phyloP scores from a whole-genome alignment of 78 protist genomes.

The Dictyostelium discoideum region DNA sequence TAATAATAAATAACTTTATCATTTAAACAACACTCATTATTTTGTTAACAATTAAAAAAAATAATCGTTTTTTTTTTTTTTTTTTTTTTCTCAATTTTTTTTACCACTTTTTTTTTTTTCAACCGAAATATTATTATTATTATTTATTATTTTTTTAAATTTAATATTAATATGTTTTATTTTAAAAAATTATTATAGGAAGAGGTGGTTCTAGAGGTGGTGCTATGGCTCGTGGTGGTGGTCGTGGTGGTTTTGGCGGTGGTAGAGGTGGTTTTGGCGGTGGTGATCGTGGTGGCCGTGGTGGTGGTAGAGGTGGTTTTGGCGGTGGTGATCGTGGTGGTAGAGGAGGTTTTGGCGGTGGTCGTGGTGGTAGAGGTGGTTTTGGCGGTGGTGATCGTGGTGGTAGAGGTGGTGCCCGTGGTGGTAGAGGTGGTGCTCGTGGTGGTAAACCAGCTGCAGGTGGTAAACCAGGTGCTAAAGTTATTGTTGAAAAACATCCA shows the following conservation, averaged over 20 bases:
- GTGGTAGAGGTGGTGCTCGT: constrained; percentile 49
- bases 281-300: not conserved
- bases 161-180: not conserved
- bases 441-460: constrained; percentile 84
- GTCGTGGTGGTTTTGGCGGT: constrained; percentile 63
- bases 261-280: constrained; percentile 77
- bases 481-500: constrained; percentile 94
- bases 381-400: constrained; percentile 79
- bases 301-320: constrained; percentile 57
- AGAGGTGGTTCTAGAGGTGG: constrained; percentile 77
- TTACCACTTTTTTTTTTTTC: not conserved
- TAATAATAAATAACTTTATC: not conserved
- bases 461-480: constrained; percentile 92
- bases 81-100: too few relatives aligned
- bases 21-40: not conserved
- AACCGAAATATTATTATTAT: too few relatives aligned
- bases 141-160: too few relatives aligned
- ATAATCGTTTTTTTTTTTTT: too few relatives aligned
- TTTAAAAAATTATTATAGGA: not conserved
- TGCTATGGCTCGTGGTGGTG: constrained; percentile 71
- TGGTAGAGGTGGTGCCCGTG: constrained; percentile 70
- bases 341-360: constrained; percentile 73
- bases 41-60: too few relatives aligned
- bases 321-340: constrained; percentile 75
- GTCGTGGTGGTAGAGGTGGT: constrained; percentile 82